Evolutionary conservation across 176 grass and related monocot genomes (phyloP).

Genomic region (Carex parvula): DNA sequence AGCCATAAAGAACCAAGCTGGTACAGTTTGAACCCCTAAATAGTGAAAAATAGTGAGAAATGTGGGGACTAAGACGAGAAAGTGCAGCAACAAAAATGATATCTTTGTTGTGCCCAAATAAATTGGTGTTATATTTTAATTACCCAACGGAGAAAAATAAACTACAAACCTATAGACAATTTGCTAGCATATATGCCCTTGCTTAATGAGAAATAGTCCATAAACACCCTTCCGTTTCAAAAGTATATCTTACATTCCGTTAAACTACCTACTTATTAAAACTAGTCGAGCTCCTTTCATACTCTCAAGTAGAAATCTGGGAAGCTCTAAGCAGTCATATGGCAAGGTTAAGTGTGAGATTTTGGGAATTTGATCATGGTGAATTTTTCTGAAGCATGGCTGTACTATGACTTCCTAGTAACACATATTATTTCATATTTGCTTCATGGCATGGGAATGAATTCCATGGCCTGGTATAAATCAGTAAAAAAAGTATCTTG

Average conservation of each 20-base stretch:
- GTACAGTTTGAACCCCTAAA: neutral
- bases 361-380: neutral
- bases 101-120: neutral
- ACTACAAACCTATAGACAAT: neutral
- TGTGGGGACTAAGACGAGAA: neutral
- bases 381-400: neutral
- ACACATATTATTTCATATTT: neutral
- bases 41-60: neutral
- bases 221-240: neutral
- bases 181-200: neutral
- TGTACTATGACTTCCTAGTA: neutral
- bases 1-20: too few relatives aligned
- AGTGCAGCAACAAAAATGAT: neutral
- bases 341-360: neutral
- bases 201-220: neutral
- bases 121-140: neutral
- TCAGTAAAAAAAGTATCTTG: neutral
- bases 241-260: neutral
- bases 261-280: neutral
- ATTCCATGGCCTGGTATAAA: neutral
- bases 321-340: constrained; percentile 3
- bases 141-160: neutral
- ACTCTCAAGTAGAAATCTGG: neutral
- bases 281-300: neutral
- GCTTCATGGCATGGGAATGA: constrained; percentile 9